Base-by-base conservation (phyloP, 495 filamentous ascomycete species). In the Pyronema omphalodes region DNA sequence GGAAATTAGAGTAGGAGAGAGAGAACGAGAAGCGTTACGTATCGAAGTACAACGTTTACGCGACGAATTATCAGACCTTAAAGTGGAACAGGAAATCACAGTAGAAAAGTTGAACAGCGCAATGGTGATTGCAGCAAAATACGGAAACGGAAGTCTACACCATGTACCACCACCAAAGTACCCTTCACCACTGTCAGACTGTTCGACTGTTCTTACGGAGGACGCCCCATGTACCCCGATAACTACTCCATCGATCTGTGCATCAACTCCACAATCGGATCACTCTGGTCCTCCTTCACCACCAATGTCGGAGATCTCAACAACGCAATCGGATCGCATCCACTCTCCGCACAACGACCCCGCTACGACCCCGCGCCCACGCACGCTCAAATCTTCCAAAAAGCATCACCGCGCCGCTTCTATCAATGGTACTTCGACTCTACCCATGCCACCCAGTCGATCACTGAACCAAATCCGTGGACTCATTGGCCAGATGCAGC, bases 401-500 rank as follows among this genome's bases (percentile, higher is more conserved):
- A 55, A 67, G 43, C 59, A 48, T 65, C 67, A 7, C 59, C 63
- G 41, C 63, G 63, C 47, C 0, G 50, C 62, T 19, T 66, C 63
- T 8, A 52, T 62, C 35, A 54, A 56, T n/a, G 55, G 54, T 14
- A 71, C 69, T 54, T 60, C 64, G 4, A 67, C 71, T 40, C 64
- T 73, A 55, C 70, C 61, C 52, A 54, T 93, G 19, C 82, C 87
- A 33, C 74, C 82, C 37, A 94, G 93, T 14, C 83, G 79, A 37
- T 95, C 93, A 4, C 75, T 98, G 34, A 83, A 83, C 54, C 91
- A 98, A 62, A 89, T 96, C 62, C 86, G 91, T 23, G 81, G 81
- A 3, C 77, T 98, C 52, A 91, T 89, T 54, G 88, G 85, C 18
- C 91, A 95, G 68, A 95, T 98, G 93, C 86, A 94, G 67, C 80